Evolutionary conservation across 345 rosid genomes (phyloP), one percentile per base, ranked within the genome.

Genomic region (Hibiscus tridactylites): DNA sequence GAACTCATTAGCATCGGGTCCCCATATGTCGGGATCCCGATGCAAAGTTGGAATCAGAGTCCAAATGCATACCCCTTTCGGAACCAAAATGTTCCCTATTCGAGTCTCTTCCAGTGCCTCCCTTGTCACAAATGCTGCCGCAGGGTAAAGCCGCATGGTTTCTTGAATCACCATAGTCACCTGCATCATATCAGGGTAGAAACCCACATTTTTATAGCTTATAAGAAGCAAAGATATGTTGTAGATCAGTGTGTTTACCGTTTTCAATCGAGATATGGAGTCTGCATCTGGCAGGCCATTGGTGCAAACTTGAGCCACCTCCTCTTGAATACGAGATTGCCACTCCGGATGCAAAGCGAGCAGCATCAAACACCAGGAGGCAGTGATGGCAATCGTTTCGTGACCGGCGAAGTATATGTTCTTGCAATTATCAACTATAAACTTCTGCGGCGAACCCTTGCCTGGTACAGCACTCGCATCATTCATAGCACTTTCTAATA

Each of bases 331-430:
- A 15, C 76, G 84, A 46, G 79, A 71, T 75, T 92, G 97, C 97
- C 97, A 88, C 2, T 83, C 79, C 3, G 97, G 94, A 75, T 90
- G 81, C 4, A 86, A 78, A 61, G 94, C 94, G 0, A 92, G 96
- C 3, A 92, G 88, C 96, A 92, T 88, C 74, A 92, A 74, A 75
- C 89, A 85, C 96, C 97, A 92, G 50, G 97, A 82, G 68, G 91
- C 92, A 11, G 91, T 87, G 46, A 88, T 71, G 0, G 94, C 96
- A 17, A 87, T 90, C 1, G 96, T 77, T 71, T 88, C 97, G 54
- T 88, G 88, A 17, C 96, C 96, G 0, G 96, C 92, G 2, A 92
- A 90, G 82, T 90, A 92, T 50, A 92, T 86, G 78, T 83, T 88
- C 77, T 92, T 92, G 83, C 97, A 90, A 68, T 92, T 92, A 63